These are phyloP conservation scores for Casaregolazyma lundiana DNA, from an alignment of 1,139 yeast genomes.

Conservation along the genomic window DNA sequence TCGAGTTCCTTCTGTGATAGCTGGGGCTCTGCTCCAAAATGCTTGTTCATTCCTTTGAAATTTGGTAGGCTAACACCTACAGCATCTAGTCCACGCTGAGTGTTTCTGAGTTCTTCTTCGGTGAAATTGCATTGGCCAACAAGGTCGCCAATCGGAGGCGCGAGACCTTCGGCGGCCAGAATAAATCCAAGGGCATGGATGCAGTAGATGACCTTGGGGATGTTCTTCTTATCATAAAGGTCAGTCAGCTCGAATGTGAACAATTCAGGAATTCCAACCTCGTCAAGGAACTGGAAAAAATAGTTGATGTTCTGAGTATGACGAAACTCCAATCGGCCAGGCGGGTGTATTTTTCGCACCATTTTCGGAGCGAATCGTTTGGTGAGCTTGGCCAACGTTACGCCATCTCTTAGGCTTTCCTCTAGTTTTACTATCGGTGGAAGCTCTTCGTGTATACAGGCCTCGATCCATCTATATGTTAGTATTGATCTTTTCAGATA, in stretches of 20 bases:
- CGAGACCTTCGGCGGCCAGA: conserved; percentile 49
- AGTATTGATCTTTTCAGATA: background rate
- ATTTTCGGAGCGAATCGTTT: conserved; percentile 64
- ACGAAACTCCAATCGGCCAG: conserved; percentile 71
- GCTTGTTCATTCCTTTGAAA: conserved; percentile 38
- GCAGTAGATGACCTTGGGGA: conserved; percentile 93
- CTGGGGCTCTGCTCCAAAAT: conserved; percentile 30
- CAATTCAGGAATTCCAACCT: conserved; percentile 71
- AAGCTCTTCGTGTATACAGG: conserved; percentile 47
- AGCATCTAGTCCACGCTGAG: conserved; percentile 62
- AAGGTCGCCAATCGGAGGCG: conserved; percentile 60
- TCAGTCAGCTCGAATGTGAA: conserved; percentile 90
- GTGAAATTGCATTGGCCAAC: conserved; percentile 61
- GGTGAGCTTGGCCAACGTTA: conserved; percentile 74
- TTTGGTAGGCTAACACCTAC: conserved; percentile 39
- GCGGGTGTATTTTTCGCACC: conserved; percentile 51
- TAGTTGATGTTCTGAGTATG: conserved; percentile 91
- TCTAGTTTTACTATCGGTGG: conserved; percentile 54
- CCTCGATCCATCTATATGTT: conserved; percentile 52
- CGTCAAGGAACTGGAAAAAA: conserved; percentile 69
- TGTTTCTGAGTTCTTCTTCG: conserved; percentile 61
- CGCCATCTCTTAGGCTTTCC: conserved; percentile 75
- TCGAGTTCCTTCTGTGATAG: conserved; percentile 28
- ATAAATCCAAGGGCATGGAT: conserved; percentile 82
- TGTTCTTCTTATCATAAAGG: conserved; percentile 83